Evolutionary conservation across 1,139 yeast species (phyloP), one percentile per base, ranked within the genome.

Genomic region (Kurtzmaniella quercitrusa): DNA sequence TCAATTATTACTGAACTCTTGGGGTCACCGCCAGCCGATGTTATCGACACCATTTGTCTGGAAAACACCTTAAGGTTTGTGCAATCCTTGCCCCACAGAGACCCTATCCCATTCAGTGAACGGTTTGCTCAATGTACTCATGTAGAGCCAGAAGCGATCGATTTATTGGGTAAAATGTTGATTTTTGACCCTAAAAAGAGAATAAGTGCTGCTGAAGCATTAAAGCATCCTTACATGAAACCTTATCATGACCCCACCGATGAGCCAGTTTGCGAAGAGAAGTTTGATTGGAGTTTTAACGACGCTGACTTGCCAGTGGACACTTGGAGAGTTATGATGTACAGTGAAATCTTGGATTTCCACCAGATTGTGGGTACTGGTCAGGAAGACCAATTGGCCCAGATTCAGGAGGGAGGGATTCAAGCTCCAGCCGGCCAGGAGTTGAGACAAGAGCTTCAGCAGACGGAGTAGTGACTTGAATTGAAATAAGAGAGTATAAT

Each of bases 261-360:
- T 66, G 99, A 93, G 66, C 99, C 99, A 1, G 85, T 81, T 4
- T 96, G 98, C 41, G 90, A 84, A 43, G 87, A 84, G 51, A 87
- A 87, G 63, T 93, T 93, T 57, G 98, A 93, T 67, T 93, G 99
- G 99, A 85, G 95, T 58, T 93, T 93, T 66, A 93, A 93, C 63
- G 98, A 94, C 58, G 98, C 97, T 0, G 98, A 93, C 65, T 75
- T 93, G 56, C 98, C 98, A 1, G 95, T 93, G 18, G 98, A 93
- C 59, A 89, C 96, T 11, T 93, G 98, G 98, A 82, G 96, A 68
- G 96, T 91, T 25, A 93, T 93, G 98, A 93, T 93, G 96, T 93
- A 93, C 66, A 85, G 95, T 42, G 98, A 93, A 67, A 93, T 93
- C 50, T 74, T 93, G 53, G 98, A 91, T 63, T 93, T 91, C 76